Evolutionary conservation across 176 grass and related monocot genomes (phyloP), one percentile per base, ranked within the genome.

Genomic region (Miscanthus lutarioriparius): DNA sequence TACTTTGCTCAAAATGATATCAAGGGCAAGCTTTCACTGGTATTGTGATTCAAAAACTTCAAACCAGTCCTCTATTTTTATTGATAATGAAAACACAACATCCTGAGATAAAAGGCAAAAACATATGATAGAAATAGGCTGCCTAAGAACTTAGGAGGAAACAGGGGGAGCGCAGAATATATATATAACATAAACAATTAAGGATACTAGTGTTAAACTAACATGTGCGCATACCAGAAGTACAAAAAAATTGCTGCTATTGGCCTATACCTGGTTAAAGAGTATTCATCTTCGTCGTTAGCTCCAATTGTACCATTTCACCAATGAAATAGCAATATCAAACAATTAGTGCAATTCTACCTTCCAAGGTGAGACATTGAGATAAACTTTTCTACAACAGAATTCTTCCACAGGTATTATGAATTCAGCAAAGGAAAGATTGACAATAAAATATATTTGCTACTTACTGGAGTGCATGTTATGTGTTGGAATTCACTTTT

Each of bases 401-500:
- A 87, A 35, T 78, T 71, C 71, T 62, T 77, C 22, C 36, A 41
- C 36, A 47, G 3, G 27, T 45, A 48, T 26, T 44, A 32, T 12
- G 26, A 61, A 76, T 19, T 78, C 44, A 59, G 35, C 10, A 11
- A 78, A 47, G 25, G 64, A 48, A 76, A 76, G 47, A 35, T 56
- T 49, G 82, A 14, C 14, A 84, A 78, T 67, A 40, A 67, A 80
- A 12, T 8, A 66, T 67, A 79, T 45, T 39, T 85, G 54, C 59
- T 78, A 90, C 88, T 98, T 88, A 98, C 93, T 65, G 87, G 85
- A 80, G 78, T 86, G 78, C 85, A 88, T 72, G 95, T 91, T 91
- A 98, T 92, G 81, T 45, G 72, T 75, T 91, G 76, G 86, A 98
- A 98, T 85, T 93, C 80, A 77, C 63, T 90, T 87, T 93, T 95